Conservation (phyloP, 768 basidiomycete species). For the Cyathus striatus region DNA sequence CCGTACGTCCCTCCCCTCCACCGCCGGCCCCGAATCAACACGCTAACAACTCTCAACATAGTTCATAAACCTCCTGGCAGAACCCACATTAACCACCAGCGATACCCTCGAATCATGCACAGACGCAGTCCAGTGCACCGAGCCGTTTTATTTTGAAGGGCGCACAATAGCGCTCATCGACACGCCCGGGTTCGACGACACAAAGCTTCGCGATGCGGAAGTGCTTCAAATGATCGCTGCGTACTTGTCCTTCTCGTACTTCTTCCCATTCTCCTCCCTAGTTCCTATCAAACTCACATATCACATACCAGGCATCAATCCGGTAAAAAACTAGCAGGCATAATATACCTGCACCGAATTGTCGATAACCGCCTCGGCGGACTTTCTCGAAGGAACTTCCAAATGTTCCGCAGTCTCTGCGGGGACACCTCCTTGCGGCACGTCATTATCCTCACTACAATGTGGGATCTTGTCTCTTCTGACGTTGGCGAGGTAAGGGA, state of each 20-base stretch:
- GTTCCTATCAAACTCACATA: background rate
- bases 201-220: background rate
- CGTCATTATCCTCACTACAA: conserved; percentile 44
- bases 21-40: background rate
- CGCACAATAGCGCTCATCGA: background rate
- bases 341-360: conserved; percentile 39
- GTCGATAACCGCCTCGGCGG: conserved; percentile 38
- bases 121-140: background rate
- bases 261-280: too few relatives aligned
- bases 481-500: conserved; percentile 34
- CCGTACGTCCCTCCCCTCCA: too few relatives aligned
- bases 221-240: background rate
- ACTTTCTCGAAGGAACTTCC: conserved; percentile 37
- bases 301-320: background rate
- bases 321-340: background rate
- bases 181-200: background rate
- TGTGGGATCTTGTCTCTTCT: conserved; percentile 34
- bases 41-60: background rate
- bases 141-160: background rate
- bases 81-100: background rate
- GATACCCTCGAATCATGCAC: background rate
- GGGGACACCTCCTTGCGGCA: conserved; percentile 38
- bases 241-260: background rate
- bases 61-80: background rate
- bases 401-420: conserved; percentile 43